Evolutionary conservation across 169 alveolate species (phyloP).

Genomic region (Babesia divergens): DNA sequence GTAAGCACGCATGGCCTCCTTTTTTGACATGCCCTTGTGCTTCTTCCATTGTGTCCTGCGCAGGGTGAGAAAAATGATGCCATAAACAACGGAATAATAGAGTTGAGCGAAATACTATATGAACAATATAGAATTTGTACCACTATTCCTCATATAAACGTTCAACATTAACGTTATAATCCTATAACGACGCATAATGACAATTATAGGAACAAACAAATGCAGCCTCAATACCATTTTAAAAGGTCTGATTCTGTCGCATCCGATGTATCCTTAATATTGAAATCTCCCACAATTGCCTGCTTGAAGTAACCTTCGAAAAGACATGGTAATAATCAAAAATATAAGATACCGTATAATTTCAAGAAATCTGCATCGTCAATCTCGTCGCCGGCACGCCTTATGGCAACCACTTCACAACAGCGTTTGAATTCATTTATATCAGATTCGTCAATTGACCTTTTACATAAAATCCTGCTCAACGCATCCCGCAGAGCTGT

Average conservation of each 20-base stretch:
- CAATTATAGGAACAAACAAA: not conserved
- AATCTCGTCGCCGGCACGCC: slow-evolving; percentile 30
- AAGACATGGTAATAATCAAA: not conserved
- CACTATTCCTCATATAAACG: not conserved
- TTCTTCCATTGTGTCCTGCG: slow-evolving; percentile 44
- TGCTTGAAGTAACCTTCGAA: slow-evolving; percentile 44
- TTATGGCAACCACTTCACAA: slow-evolving; percentile 36
- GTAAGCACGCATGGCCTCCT: slow-evolving; percentile 47
- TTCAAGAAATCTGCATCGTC: slow-evolving; percentile 31
- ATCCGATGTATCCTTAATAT: not conserved
- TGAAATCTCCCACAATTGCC: slow-evolving; percentile 39
- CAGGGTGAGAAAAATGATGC: not conserved
- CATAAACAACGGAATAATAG: not conserved
- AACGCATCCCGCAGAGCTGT: not conserved
- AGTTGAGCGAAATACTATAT: not conserved
- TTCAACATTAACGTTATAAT: not conserved
- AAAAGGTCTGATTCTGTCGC: not conserved
- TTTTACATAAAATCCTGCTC: not conserved
- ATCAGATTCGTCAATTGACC: no score
- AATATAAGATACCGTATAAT: slow-evolving; percentile 21
- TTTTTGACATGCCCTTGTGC: slow-evolving; percentile 28
- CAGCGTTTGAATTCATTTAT: slow-evolving; percentile 22
- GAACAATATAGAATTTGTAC: not conserved
- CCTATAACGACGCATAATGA: not conserved
- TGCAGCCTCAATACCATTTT: slow-evolving; percentile 18